Conservation (phyloP, 148 eudicot species). For the Pouteria glomerata region DNA sequence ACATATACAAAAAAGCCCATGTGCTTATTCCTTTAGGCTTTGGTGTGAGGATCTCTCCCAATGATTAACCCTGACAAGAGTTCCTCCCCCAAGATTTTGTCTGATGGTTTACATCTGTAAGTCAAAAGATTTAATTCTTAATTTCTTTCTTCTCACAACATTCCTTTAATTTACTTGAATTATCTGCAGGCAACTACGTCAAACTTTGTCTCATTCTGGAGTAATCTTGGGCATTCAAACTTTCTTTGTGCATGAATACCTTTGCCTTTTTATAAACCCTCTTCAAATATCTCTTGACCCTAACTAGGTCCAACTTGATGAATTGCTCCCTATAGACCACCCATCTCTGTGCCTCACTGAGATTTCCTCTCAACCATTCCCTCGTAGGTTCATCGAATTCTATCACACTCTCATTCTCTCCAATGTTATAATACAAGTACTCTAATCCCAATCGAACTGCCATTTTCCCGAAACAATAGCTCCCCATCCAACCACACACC, state of each 20-base stretch:
- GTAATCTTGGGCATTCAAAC: not conserved
- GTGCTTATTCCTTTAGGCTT: too few species aligned
- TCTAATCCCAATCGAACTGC: slow-evolving; percentile 3
- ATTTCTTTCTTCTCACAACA: not conserved
- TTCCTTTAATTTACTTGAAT: not conserved
- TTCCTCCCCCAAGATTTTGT: too few species aligned
- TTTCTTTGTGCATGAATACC: slow-evolving; percentile 6
- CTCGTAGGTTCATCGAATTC: not conserved
- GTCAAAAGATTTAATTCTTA: too few species aligned
- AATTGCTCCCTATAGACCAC: not conserved
- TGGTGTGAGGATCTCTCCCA: too few species aligned
- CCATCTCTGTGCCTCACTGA: not conserved
- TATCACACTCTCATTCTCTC: not conserved
- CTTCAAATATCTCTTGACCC: not conserved
- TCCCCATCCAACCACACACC: not conserved
- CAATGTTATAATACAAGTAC: slow-evolving; percentile 3
- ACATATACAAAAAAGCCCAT: too few species aligned
- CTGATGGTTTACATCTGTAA: too few species aligned
- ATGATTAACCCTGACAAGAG: too few species aligned
- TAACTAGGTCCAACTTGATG: not conserved
- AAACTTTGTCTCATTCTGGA: not conserved
- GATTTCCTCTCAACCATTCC: not conserved
- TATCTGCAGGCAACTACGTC: not conserved
- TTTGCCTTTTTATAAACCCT: not conserved
- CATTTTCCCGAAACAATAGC: slow-evolving; percentile 1